phyloP scores from a whole-genome alignment of 208 protist species.

The Crithidia mellificae region DNA sequence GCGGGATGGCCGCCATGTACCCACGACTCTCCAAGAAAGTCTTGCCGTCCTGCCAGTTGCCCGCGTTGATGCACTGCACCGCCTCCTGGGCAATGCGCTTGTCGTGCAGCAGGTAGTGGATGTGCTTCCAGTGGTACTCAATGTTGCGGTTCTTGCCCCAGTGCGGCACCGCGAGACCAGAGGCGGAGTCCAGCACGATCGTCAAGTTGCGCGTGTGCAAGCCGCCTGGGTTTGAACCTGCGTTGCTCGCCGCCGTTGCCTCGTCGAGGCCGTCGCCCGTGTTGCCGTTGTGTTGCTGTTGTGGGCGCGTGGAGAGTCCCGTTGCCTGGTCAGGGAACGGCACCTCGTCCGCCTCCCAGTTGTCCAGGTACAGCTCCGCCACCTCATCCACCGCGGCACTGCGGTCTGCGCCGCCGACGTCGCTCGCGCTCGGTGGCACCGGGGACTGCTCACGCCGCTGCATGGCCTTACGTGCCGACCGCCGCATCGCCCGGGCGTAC shows the following conservation, averaged over 20 bases:
- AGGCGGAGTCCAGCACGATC: conserved; percentile 5
- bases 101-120: conserved; percentile 80
- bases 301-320: no score
- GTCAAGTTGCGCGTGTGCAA: conserved; percentile 12
- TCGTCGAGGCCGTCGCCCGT: conserved; percentile 5
- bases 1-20: conserved; percentile 36
- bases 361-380: conserved; percentile 46
- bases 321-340: not conserved
- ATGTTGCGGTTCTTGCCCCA: conserved; percentile 40
- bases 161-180: conserved; percentile 12
- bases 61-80: conserved; percentile 55
- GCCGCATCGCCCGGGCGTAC: conserved; percentile 38
- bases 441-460: conserved; percentile 11
- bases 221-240: not conserved
- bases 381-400: conserved; percentile 11
- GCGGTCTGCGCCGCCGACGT: not conserved
- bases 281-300: no score
- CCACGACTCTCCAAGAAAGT: conserved; percentile 51
- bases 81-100: conserved; percentile 72
- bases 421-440: not conserved
- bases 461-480: not conserved
- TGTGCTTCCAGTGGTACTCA: conserved; percentile 88
- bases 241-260: not conserved
- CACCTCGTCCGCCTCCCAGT: conserved; percentile 31
- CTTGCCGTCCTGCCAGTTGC: conserved; percentile 75